phyloP scores from a whole-genome alignment of 192 early-diverging fungal species.

The Piromyces sp. region DNA sequence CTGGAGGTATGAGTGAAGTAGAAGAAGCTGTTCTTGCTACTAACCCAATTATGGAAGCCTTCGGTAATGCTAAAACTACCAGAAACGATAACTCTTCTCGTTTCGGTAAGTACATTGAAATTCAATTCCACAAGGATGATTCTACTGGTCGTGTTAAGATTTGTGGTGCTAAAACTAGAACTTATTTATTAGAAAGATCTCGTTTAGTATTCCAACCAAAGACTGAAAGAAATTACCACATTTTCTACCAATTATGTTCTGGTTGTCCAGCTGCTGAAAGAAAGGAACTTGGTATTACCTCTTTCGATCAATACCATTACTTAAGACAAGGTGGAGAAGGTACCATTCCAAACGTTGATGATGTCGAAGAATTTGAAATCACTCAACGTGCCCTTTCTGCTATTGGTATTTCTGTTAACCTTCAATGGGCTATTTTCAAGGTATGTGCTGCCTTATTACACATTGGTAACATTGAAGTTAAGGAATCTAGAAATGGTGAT shows the following conservation, averaged over 20 bases:
- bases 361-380: slow-evolving; percentile 75
- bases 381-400: slow-evolving; percentile 71
- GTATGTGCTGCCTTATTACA: slow-evolving; percentile 84
- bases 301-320: slow-evolving; percentile 66
- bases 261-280: slow-evolving; percentile 67
- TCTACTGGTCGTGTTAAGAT: slow-evolving; percentile 41
- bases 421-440: slow-evolving; percentile 76
- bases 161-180: slow-evolving; percentile 84
- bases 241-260: slow-evolving; percentile 97
- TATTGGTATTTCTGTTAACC: slow-evolving; percentile 63
- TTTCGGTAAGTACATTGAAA: slow-evolving; percentile 97
- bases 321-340: slow-evolving; percentile 65
- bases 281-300: slow-evolving; percentile 61
- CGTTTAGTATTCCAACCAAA: slow-evolving; percentile 86
- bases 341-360: slow-evolving; percentile 72
- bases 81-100: slow-evolving; percentile 96
- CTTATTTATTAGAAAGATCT: slow-evolving; percentile 89
- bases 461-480: slow-evolving; percentile 85
- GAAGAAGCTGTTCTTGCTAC: slow-evolving; percentile 80
- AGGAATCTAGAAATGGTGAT: slow-evolving; percentile 38
- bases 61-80: slow-evolving; percentile 98
- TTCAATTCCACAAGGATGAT: slow-evolving; percentile 62
- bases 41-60: slow-evolving; percentile 97
- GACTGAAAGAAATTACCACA: slow-evolving; percentile 82
- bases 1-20: slow-evolving; percentile 40